phyloP scores from a whole-genome alignment of 345 rosid genomes.

The Populus davidiana region DNA sequence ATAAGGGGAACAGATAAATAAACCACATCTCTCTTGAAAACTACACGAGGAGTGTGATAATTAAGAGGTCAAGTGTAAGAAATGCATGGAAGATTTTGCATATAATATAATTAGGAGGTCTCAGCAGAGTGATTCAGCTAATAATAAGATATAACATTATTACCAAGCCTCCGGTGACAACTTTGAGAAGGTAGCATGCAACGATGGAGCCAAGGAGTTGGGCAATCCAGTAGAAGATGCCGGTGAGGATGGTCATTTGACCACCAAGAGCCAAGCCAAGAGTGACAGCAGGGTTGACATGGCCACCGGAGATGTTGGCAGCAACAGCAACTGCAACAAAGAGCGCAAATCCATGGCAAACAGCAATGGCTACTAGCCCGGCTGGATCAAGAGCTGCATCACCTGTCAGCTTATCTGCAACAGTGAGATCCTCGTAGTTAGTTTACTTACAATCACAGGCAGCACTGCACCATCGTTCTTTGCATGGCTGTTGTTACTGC shows the following conservation, averaged over 20 bases:
- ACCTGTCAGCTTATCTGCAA: constrained; percentile 63
- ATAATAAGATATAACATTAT: neutral
- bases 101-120: neutral
- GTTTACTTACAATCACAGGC: no score
- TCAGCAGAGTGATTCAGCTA: neutral
- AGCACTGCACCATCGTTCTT: no score
- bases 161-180: constrained; percentile 87
- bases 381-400: constrained; percentile 84
- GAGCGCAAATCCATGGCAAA: constrained; percentile 87
- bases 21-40: neutral
- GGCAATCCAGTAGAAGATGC: constrained; percentile 88
- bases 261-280: constrained; percentile 91
- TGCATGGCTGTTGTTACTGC: no score
- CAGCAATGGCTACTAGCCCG: constrained; percentile 78
- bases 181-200: constrained; percentile 74
- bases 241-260: constrained; percentile 81
- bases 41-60: neutral
- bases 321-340: constrained; percentile 85
- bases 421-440: neutral
- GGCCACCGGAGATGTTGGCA: constrained; percentile 95
- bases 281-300: constrained; percentile 95
- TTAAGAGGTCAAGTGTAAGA: no score
- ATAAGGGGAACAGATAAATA: no score
- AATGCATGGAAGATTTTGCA: neutral
- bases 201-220: constrained; percentile 87